Base-by-base conservation (phyloP, 1,284 basidiomycete genomes). In the Tilletia caries region DNA sequence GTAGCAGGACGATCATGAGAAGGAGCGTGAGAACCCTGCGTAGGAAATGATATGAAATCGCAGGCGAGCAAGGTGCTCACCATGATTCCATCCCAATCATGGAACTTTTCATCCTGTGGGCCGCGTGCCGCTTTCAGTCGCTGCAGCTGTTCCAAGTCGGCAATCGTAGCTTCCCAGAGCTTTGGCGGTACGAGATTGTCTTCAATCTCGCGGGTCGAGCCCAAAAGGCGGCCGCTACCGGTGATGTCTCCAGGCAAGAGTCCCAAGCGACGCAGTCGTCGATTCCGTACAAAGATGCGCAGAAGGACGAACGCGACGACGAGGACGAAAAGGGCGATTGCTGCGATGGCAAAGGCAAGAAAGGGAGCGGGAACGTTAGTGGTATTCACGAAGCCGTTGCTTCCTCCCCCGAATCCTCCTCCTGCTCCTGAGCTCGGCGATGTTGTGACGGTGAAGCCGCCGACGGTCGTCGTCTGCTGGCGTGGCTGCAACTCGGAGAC, bases 301-400 rank as follows among this genome's bases (percentile, higher is more conserved):
- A 80, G 54, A 12, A 80, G 77, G 43, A 80, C 77, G 52, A 80
- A 80, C 66, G 77, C 75, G 65, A 80, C 77, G 27, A 80, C 77
- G 34, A 80, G 69, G 65, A 80, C 73, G 54, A 80, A 80, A 27
- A 80, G 75, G n/a, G 78, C 78, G 69, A 80, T 77, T 32, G 78
- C 78, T 76, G 73, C 68, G 64, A 75, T 32, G 54, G 73, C 74
- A 64, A 79, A 79, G 27, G 73, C 65, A 65, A 79, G 71, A 50
- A 77, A 79, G 18, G 77, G 75, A 64, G 71, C 54, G 32, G 75
- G 75, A 54, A 48, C 68, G 64, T 46, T 65, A 65, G 64, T 10
- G 29, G 33, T 44, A 13, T 25, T 46, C 27, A 60, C 12, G 54
- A 29, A 20, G 20, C n/a, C n/a, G n/a, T n/a, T 60, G 23, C 37